Evolutionary conservation across 2,329 filamentous ascomycete species (phyloP), one percentile per base, ranked within the genome.

Genomic region (Daldinia eschscholtzii): DNA sequence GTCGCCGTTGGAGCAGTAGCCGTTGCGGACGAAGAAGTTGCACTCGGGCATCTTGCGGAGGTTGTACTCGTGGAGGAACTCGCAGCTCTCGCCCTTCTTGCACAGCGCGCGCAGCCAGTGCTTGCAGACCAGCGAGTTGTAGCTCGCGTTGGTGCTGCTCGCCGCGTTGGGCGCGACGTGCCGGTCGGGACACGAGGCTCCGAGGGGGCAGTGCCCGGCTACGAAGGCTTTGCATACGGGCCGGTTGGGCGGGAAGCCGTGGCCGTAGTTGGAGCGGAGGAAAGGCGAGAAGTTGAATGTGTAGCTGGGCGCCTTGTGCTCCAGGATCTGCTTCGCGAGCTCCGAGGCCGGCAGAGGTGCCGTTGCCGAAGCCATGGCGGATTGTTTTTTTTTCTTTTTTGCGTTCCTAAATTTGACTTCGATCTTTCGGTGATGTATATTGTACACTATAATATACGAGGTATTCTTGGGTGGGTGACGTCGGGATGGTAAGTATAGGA

Each of bases 31-130:
- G 82, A 95, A 98, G 81, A 97, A 97, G 78, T 97, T 97, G 83
- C 96, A 99, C 83, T 98, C 96, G 70, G 96, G 94, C 93, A 98
- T 98, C 81, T 96, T 94, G 71, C 96, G 91, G 74, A 99, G 88
- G 82, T 99, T 98, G 85, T 98, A 99, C 82, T 98, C 96, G 86
- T 99, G 96, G 56, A 98, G 86, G 77, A 98, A 99, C 84, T 99
- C 96, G 89, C 96, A 99, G 74, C 90, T 89, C 78, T 98, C 92
- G 76, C 95, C 96, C 82, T 98, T 98, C 80, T 99, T 99, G 86
- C 96, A 99, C 20, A 99, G 89, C 0, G 94, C 95, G 72, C 97
- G 93, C 77, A 98, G 90, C 91, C 96, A 98, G 86, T 98, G 96
- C 84, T 99, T 99, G 89, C 96, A 99, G 68, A 99, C 95, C 15